phyloP scores from a whole-genome alignment of 2,329 filamentous ascomycete genomes.

The Davidsoniella virescens region DNA sequence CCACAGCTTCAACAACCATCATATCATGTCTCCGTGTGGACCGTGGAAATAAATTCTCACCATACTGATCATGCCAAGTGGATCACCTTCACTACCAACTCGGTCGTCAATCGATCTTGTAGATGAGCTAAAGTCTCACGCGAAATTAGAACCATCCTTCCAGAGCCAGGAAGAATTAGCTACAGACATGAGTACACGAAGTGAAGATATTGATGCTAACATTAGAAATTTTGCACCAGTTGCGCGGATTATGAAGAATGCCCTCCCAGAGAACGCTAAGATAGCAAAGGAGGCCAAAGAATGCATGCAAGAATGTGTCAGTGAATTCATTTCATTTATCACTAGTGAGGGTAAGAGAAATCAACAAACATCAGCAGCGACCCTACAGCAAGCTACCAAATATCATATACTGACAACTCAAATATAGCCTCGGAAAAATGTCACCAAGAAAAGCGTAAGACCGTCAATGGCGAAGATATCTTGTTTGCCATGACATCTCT shows the following conservation, averaged over 20 bases:
- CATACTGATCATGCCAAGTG: too few species aligned
- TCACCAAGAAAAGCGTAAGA: constrained; percentile 98
- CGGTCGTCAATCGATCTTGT: too few species aligned
- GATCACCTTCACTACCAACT: too few species aligned
- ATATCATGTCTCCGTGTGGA: too few species aligned
- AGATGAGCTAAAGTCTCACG: too few species aligned
- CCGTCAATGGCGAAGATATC: constrained; percentile 96
- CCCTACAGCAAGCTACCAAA: not conserved
- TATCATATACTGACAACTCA: not conserved
- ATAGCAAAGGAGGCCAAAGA: constrained; percentile 99
- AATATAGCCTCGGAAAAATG: constrained; percentile 87
- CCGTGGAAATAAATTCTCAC: too few species aligned
- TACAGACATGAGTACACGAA: not conserved
- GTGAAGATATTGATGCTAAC: constrained; percentile 55
- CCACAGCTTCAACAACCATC: too few species aligned
- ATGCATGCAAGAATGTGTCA: constrained; percentile 99
- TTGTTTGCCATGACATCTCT: constrained; percentile 98
- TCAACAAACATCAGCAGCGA: not conserved
- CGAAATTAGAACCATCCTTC: too few species aligned
- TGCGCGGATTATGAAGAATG: constrained; percentile 97
- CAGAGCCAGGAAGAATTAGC: too few species aligned
- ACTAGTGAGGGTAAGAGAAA: constrained; percentile 76
- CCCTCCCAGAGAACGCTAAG: constrained; percentile 93
- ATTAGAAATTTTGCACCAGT: constrained; percentile 91
- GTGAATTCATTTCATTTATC: constrained; percentile 99